These are phyloP conservation scores for Fusarium albidum DNA, from an alignment of 2,329 filamentous ascomycete genomes.

Conservation along the genomic window DNA sequence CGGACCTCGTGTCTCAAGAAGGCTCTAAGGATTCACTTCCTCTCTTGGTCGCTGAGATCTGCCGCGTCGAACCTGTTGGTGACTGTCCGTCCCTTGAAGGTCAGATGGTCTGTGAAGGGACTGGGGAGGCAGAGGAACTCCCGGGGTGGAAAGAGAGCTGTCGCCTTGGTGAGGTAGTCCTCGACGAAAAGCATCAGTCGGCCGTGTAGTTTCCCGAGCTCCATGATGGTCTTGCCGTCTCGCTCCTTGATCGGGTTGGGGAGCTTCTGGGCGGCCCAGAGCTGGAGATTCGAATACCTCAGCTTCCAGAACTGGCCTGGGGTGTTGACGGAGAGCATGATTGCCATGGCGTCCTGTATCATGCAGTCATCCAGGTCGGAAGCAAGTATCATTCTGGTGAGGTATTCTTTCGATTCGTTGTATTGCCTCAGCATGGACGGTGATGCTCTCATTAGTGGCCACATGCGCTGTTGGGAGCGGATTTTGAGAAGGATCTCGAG, in stretches of 20 bases:
- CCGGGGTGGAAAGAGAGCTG: conserved; percentile 7
- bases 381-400: conserved; percentile 3
- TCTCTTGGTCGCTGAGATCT: conserved; percentile 4
- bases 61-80: not conserved
- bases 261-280: conserved; percentile 12
- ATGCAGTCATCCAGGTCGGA: conserved; percentile 15
- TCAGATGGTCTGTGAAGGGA: not conserved
- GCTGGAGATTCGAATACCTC: not conserved
- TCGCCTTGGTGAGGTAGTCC: conserved; percentile 31
- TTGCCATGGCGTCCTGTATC: conserved; percentile 22
- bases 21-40: conserved; percentile 8
- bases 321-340: conserved; percentile 10
- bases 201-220: not conserved
- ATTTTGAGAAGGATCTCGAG: not conserved
- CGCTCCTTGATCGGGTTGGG: conserved; percentile 3
- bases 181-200: conserved; percentile 17
- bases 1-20: conserved; percentile 18
- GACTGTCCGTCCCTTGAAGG: conserved; percentile 10
- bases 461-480: conserved; percentile 4
- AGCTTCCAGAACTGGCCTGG: not conserved
- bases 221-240: not conserved
- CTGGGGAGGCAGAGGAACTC: conserved; percentile 20
- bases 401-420: not conserved
- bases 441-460: conserved; percentile 7
- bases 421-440: conserved; percentile 17